These are phyloP conservation scores for Ormosia emarginata DNA, from an alignment of 306 rosid species.

Conservation along the genomic window DNA sequence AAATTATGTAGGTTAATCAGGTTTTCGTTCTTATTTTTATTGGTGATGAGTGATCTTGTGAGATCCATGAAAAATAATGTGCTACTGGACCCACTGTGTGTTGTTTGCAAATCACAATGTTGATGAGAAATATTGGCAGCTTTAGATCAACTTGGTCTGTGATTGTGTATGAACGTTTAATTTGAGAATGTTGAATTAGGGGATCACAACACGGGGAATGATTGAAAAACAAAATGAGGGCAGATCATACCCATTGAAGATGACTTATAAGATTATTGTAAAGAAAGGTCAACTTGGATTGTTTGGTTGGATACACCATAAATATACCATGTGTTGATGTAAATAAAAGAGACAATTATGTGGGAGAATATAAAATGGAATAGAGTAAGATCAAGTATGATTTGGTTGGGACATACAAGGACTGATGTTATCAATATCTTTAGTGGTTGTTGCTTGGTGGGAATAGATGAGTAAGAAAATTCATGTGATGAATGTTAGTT, in stretches of 20 bases:
- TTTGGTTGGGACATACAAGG: background rate
- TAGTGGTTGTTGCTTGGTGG: background rate
- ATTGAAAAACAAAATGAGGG: background rate
- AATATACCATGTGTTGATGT: background rate
- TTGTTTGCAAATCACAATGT: background rate
- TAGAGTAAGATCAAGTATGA: background rate
- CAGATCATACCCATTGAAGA: background rate
- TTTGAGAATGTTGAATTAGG: background rate
- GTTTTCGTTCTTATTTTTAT: background rate
- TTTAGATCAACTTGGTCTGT: background rate
- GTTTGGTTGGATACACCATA: background rate
- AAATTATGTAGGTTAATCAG: background rate
- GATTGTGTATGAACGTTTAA: background rate
- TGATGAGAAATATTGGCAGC: background rate
- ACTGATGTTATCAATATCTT: background rate
- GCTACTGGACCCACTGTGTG: background rate
- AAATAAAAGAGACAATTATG: background rate
- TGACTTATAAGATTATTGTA: background rate
- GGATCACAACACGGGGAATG: background rate
- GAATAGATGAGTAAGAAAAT: background rate
- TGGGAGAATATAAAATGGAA: background rate
- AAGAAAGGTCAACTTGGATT: background rate
- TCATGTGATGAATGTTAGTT: background rate
- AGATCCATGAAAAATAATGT: background rate
- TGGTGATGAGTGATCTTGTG: background rate